These are phyloP conservation scores for Geosmithia morbida DNA, from an alignment of 2,329 filamentous ascomycete genomes.

Conservation along the genomic window DNA sequence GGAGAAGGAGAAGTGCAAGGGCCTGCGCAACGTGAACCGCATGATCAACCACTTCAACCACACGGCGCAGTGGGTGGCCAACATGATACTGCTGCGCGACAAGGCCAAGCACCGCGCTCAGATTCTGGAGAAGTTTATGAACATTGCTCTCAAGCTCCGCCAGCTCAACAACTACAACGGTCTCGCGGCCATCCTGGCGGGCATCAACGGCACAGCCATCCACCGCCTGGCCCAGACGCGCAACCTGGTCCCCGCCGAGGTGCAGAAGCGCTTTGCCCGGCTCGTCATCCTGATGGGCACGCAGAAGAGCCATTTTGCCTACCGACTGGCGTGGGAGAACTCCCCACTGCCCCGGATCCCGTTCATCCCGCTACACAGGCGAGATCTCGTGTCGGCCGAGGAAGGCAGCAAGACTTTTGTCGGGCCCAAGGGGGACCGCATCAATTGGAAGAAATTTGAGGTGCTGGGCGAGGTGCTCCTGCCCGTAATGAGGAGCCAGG, in stretches of 20 bases:
- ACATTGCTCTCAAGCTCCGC: constrained; percentile 70
- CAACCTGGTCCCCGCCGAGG: constrained; percentile 54
- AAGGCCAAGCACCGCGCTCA: constrained; percentile 90
- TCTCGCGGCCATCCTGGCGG: constrained; percentile 83
- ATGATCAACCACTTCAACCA: constrained; percentile 93
- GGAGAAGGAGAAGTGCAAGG: constrained; percentile 61
- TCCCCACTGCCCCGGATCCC: constrained; percentile 81
- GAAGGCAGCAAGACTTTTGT: constrained; percentile 87
- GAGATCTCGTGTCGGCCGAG: constrained; percentile 83
- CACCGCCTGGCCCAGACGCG: constrained; percentile 71
- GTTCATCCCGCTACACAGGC: constrained; percentile 77
- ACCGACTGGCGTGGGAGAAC: constrained; percentile 96
- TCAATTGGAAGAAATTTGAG: constrained; percentile 99
- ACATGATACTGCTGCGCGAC: constrained; percentile 76
- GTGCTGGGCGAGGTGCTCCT: constrained; percentile 86
- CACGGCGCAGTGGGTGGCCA: constrained; percentile 67
- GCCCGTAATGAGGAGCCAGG: constrained; percentile 83
- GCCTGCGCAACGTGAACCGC: constrained; percentile 74
- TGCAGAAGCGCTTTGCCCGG: constrained; percentile 74
- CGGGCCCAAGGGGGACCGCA: constrained; percentile 53
- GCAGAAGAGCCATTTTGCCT: constrained; percentile 84
- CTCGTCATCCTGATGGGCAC: constrained; percentile 87
- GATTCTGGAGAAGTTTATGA: constrained; percentile 93
- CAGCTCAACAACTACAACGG: constrained; percentile 96
- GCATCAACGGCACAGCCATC: constrained; percentile 77